These are phyloP conservation scores for Cryptococcus amylolentus DNA, from an alignment of 1,284 basidiomycete species.

Conservation along the genomic window DNA sequence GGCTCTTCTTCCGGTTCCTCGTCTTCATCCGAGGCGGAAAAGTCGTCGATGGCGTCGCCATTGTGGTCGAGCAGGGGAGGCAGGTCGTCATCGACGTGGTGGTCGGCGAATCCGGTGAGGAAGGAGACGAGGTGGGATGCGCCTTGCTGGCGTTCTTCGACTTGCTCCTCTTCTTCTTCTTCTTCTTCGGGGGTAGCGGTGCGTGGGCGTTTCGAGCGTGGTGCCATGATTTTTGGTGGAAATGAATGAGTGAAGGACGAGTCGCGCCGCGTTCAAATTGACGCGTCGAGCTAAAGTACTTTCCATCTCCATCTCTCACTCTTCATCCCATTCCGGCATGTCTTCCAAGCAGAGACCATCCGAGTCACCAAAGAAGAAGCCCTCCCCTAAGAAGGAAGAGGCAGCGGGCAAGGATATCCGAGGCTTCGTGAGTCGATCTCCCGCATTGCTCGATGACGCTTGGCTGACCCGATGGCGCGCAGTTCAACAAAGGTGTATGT, in stretches of 20 bases:
- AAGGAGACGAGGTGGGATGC: conserved; percentile 45
- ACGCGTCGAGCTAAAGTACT: not conserved
- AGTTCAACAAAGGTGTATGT: not conserved
- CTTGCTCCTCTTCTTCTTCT: not conserved
- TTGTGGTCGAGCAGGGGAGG: not conserved
- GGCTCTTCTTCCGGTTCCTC: conserved; percentile 22
- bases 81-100: conserved; percentile 25
- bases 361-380: conserved; percentile 13
- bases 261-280: not conserved
- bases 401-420: conserved; percentile 15
- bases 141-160: conserved; percentile 2
- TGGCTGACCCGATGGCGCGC: not conserved
- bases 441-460: not conserved
- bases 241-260: not conserved
- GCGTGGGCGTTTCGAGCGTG: not conserved
- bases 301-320: not conserved
- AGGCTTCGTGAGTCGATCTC: conserved; percentile 14
- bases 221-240: not conserved
- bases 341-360: not conserved
- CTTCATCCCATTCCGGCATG: not conserved
- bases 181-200: not conserved
- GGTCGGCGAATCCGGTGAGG: conserved; percentile 38
- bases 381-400: not conserved
- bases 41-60: conserved; percentile 13
- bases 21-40: conserved; percentile 25